These are phyloP conservation scores for Cyclotella cryptica DNA, from an alignment of 108 stramenopile species.

Conservation along the genomic window DNA sequence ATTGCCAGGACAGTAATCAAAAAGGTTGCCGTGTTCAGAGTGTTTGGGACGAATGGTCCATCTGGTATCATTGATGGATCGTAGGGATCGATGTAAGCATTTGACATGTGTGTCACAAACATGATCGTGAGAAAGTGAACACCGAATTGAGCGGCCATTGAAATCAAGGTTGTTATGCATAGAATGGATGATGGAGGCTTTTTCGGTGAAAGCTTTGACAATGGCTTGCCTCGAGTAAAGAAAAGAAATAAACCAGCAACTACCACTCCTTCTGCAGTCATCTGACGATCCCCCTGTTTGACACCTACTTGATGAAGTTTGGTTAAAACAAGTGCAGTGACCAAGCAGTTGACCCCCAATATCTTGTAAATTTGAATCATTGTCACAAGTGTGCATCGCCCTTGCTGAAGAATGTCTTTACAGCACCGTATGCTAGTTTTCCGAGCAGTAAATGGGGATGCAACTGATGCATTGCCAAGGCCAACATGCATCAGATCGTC, in stretches of 20 bases:
- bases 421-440: constrained; percentile 84
- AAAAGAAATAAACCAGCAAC: constrained; percentile 94
- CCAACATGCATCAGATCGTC: constrained; percentile 72
- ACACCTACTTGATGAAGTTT: constrained; percentile 93
- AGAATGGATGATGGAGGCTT: constrained; percentile 92
- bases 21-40: constrained; percentile 93
- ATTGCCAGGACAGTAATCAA: constrained; percentile 84
- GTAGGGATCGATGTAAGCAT: constrained; percentile 79
- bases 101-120: constrained; percentile 60
- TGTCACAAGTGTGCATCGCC: constrained; percentile 94
- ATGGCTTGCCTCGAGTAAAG: constrained; percentile 91
- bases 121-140: constrained; percentile 82
- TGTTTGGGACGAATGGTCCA: constrained; percentile 94
- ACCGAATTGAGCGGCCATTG: constrained; percentile 86
- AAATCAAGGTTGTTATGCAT: constrained; percentile 68
- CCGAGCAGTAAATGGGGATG: constrained; percentile 96
- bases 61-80: constrained; percentile 91
- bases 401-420: constrained; percentile 93
- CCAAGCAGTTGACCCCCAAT: constrained; percentile 96
- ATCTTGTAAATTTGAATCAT: constrained; percentile 97
- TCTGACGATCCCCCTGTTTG: constrained; percentile 96
- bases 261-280: constrained; percentile 87
- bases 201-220: constrained; percentile 71
- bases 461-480: constrained; percentile 97
- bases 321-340: constrained; percentile 93